Evolutionary conservation across 108 stramenopile species (phyloP).

Genomic region (Cyclostephanos invisitatus): DNA sequence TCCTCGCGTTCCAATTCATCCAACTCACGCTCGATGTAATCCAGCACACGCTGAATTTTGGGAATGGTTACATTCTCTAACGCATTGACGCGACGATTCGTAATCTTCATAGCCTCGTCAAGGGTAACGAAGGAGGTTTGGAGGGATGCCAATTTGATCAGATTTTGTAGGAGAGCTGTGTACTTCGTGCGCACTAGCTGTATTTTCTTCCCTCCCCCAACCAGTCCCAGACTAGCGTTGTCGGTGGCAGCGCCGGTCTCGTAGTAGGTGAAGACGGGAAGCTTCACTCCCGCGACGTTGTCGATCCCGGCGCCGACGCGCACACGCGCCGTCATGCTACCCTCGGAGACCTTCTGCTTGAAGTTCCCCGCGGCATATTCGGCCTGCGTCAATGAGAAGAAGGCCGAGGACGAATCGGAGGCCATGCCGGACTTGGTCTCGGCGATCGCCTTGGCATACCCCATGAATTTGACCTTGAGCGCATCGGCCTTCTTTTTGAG

Average conservation of each 20-base stretch:
- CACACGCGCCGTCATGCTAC: slow-evolving; percentile 82
- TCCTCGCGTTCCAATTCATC: slow-evolving; percentile 99
- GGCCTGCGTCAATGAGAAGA: slow-evolving; percentile 96
- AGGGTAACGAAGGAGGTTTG: slow-evolving; percentile 97
- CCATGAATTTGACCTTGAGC: slow-evolving; percentile 96
- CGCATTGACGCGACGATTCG: slow-evolving; percentile 97
- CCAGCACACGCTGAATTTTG: slow-evolving; percentile 88
- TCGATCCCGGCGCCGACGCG: slow-evolving; percentile 90
- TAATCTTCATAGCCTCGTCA: slow-evolving; percentile 98
- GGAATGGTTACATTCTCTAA: slow-evolving; percentile 99
- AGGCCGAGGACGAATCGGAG: slow-evolving; percentile 81
- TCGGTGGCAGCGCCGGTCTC: slow-evolving; percentile 90
- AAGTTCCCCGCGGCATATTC: slow-evolving; percentile 99
- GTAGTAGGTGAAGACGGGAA: slow-evolving; percentile 95
- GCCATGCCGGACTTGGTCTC: slow-evolving; percentile 92
- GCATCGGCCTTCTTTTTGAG: slow-evolving; percentile 98
- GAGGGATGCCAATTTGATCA: slow-evolving; percentile 96
- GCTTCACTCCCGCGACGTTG: slow-evolving; percentile 98
- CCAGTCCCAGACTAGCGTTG: slow-evolving; percentile 91
- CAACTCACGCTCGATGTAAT: slow-evolving; percentile 94
- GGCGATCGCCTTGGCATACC: slow-evolving; percentile 94
- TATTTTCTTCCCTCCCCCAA: slow-evolving; percentile 96
- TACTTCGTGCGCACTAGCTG: slow-evolving; percentile 91
- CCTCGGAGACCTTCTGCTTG: slow-evolving; percentile 92
- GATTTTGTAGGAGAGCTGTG: slow-evolving; percentile 77